These are phyloP conservation scores for Zygotorulaspora florentina DNA, from an alignment of 805 yeast genomes.

Conservation along the genomic window DNA sequence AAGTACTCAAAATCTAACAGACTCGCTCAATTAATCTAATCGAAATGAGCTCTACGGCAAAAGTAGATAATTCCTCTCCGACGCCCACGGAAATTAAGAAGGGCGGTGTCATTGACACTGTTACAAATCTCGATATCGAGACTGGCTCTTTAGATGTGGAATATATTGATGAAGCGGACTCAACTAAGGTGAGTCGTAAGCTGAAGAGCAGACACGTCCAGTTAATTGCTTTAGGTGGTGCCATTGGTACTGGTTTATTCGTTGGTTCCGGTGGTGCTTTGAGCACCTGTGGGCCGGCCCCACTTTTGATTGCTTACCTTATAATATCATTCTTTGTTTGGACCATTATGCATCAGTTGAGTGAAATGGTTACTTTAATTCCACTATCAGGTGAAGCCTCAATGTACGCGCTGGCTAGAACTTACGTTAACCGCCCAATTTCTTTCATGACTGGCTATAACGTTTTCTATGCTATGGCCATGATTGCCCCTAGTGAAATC, in stretches of 20 bases:
- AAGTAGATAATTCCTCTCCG: background rate
- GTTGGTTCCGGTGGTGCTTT: constrained; percentile 40
- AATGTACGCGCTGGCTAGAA: constrained; percentile 38
- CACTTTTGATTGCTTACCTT: constrained; percentile 34
- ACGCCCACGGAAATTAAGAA: background rate
- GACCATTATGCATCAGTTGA: constrained; percentile 38
- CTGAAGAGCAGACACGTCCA: constrained; percentile 62
- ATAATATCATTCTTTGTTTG: constrained; percentile 29
- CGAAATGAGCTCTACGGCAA: background rate
- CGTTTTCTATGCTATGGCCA: constrained; percentile 27
- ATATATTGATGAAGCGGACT: background rate
- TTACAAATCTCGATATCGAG: background rate
- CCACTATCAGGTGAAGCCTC: constrained; percentile 37
- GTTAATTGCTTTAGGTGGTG: constrained; percentile 73
- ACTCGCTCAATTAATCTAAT: background rate
- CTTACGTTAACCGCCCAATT: constrained; percentile 37
- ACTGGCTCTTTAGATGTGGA: background rate
- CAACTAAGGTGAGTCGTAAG: constrained; percentile 17
- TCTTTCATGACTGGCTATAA: constrained; percentile 44
- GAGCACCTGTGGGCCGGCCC: constrained; percentile 36
- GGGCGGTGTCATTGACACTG: background rate
- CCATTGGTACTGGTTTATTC: constrained; percentile 44
- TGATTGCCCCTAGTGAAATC: constrained; percentile 43
- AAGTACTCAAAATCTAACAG: no score
- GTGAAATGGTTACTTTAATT: constrained; percentile 38